Evolutionary conservation across 2,329 filamentous ascomycete genomes (phyloP), one percentile per base, ranked within the genome.

Genomic region (Chrysosphaeria jannelii): DNA sequence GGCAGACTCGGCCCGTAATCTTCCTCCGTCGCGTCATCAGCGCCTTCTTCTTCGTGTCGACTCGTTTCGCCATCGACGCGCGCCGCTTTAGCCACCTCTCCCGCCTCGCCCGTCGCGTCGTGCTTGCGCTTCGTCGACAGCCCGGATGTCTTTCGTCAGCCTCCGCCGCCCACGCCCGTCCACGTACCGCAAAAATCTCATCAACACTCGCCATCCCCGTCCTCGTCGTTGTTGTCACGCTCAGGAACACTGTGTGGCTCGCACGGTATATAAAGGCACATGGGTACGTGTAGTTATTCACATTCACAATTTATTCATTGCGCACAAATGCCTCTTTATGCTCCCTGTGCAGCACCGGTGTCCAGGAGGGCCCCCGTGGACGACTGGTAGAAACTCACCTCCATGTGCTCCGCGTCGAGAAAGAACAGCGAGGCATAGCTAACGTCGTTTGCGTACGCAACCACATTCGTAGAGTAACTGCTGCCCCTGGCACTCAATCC

Each of bases 121-220:
- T 48, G 44, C 41, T 66, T 69, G 34, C 63, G 54, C 39, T 70
- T 70, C 45, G 50, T 54, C 25, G 50, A 39, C 14, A 47, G 37
- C 28, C 52, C 50, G 11, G 49, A 41, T 29, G 42, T 45, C 46
- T 46, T 24, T 14, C 1, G 19, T 21, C 6, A 4, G 8, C 8
- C 18, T 12, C n/a, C 13, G 13, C 5, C 5, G 8, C 2, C 6
- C 8, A 4, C 8, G 4, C 12, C 7, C 4, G 5, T 3, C 5
- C 4, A 8, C 36, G 27, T 30, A 48, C 57, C 43, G 60, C 56
- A 42, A 63, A 62, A 8, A 63, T 44, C 11, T 62, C 57, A 32
- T 62, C 57, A 27, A 63, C 51, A 33, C 50, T 59, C 4, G 54
- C 47, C 56, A 61, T 63, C n/a, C n/a, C n/a, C n/a, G n/a, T n/a